These are phyloP conservation scores for Xylaria multiplex DNA, from an alignment of 2,329 filamentous ascomycete species.

Conservation along the genomic window DNA sequence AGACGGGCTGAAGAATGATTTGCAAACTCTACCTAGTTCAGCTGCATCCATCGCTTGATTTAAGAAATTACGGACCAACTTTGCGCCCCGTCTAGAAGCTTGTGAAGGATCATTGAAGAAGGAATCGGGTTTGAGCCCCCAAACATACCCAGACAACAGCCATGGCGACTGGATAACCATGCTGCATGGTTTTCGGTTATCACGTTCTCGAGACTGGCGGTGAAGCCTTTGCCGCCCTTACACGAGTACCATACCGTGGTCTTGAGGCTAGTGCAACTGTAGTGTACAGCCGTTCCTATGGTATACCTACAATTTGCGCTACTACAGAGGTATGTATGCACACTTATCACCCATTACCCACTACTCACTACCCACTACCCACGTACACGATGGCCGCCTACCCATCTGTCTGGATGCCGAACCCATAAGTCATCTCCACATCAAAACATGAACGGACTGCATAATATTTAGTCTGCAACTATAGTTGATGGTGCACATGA, in stretches of 20 bases:
- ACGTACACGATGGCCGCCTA: background rate
- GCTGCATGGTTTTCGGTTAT: constrained; percentile 12
- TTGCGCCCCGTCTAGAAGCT: constrained; percentile 15
- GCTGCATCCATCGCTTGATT: constrained; percentile 36
- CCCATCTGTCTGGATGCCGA: background rate
- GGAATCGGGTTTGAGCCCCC: constrained; percentile 15
- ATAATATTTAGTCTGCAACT: background rate
- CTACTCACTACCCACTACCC: too few species aligned
- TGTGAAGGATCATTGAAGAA: constrained; percentile 17
- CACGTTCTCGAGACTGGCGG: constrained; percentile 24
- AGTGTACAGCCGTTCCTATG: too few species aligned
- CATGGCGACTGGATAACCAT: constrained; percentile 12
- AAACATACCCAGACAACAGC: constrained; percentile 4
- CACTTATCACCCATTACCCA: background rate
- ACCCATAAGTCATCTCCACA: constrained; percentile 3
- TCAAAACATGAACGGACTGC: background rate
- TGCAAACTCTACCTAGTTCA: constrained; percentile 26
- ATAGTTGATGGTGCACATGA: background rate
- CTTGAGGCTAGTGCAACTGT: constrained; percentile 1
- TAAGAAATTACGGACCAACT: constrained; percentile 25
- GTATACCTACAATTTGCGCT: too few species aligned
- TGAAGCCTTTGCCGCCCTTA: constrained; percentile 11
- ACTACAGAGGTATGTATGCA: too few species aligned
- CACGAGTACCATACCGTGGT: background rate
- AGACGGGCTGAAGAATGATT: constrained; percentile 26